Evolutionary conservation across 2,329 filamentous ascomycete species (phyloP).

Genomic region (Dactylella cylindrospora): DNA sequence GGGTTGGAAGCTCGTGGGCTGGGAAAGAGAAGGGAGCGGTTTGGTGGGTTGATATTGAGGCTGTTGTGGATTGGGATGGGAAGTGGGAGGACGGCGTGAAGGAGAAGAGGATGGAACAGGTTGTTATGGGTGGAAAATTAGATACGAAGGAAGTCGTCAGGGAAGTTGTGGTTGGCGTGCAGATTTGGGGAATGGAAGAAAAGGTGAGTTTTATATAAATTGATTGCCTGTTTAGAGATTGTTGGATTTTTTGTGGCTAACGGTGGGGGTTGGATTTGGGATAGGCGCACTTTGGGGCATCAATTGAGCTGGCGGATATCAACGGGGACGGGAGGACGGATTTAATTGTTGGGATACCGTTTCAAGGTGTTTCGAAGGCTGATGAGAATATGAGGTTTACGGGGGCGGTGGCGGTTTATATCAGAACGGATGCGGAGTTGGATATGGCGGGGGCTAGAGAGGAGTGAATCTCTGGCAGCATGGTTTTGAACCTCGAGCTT

Average conservation of each 20-base stretch:
- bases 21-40: constrained; percentile 45
- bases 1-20: constrained; percentile 46
- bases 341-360: constrained; percentile 47
- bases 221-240: not conserved
- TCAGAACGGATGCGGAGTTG: constrained; percentile 9
- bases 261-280: not conserved
- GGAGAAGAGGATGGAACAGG: not conserved
- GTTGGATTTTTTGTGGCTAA: constrained; percentile 9
- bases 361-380: constrained; percentile 31
- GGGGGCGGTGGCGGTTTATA: constrained; percentile 45
- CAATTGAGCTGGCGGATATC: constrained; percentile 30
- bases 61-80: constrained; percentile 15
- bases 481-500: no score
- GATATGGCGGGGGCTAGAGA: no score
- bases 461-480: no score
- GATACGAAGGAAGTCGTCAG: not conserved
- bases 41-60: constrained; percentile 48
- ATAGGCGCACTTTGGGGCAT: constrained; percentile 39
- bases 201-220: constrained; percentile 24
- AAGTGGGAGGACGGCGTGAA: not conserved
- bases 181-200: constrained; percentile 36
- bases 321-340: constrained; percentile 35
- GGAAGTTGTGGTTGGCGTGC: constrained; percentile 19
- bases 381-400: constrained; percentile 46
- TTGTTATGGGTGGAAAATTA: not conserved